These are phyloP conservation scores for Boletus tylopilopsis DNA, from an alignment of 768 basidiomycete species.

Conservation along the genomic window DNA sequence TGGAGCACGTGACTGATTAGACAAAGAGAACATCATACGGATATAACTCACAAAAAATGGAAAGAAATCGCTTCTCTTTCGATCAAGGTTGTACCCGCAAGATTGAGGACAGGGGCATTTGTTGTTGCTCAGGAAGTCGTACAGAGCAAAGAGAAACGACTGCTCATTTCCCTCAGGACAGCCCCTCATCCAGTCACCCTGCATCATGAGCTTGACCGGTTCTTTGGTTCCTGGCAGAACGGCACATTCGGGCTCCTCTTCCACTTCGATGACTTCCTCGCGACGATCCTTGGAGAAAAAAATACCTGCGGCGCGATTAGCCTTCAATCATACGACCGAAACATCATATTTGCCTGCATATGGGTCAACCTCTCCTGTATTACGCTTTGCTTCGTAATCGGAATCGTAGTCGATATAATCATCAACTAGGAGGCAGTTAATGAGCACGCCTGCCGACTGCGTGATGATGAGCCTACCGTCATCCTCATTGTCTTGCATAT, in stretches of 20 bases:
- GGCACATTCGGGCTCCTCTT: slow-evolving; percentile 65
- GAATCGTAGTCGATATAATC: slow-evolving; percentile 82
- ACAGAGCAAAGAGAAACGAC: slow-evolving; percentile 80
- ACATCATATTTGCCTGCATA: slow-evolving; percentile 64
- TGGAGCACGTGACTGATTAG: slow-evolving; percentile 10
- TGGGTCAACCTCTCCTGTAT: slow-evolving; percentile 69
- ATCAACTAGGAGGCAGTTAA: slow-evolving; percentile 33
- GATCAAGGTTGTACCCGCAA: slow-evolving; percentile 59
- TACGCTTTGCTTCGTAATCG: slow-evolving; percentile 55
- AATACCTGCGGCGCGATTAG: slow-evolving; percentile 50
- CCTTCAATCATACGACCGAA: not conserved
- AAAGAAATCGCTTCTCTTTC: slow-evolving; percentile 79
- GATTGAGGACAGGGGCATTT: slow-evolving; percentile 67
- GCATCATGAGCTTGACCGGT: slow-evolving; percentile 66
- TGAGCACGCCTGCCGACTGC: slow-evolving; percentile 6
- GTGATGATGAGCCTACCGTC: slow-evolving; percentile 35
- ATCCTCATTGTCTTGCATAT: slow-evolving; percentile 47
- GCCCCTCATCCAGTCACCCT: slow-evolving; percentile 96
- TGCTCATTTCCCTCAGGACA: slow-evolving; percentile 94
- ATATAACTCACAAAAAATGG: slow-evolving; percentile 65
- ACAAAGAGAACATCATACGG: not conserved
- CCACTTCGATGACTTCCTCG: slow-evolving; percentile 89
- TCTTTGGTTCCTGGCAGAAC: slow-evolving; percentile 42
- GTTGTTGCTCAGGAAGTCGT: slow-evolving; percentile 65
- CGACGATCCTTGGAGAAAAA: slow-evolving; percentile 94